A percentile compares a stretch with the other conserved stretches of the same genome.
phyloP scores from a whole-genome alignment of 2,329 filamentous ascomycete genomes.

The Ceratocystis cubensis region DNA sequence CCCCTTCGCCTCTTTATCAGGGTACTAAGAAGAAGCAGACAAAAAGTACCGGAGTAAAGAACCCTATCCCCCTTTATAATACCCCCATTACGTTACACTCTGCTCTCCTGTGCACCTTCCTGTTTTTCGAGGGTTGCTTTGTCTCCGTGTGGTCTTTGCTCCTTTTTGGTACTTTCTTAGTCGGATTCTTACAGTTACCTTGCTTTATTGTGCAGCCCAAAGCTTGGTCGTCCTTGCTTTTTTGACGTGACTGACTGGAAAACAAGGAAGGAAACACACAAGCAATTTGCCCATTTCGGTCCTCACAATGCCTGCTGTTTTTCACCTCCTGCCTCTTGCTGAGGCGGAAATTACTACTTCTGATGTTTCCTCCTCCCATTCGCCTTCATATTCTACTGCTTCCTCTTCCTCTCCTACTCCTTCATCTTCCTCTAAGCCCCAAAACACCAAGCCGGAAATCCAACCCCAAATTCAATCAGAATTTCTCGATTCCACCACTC shows the following conservation, averaged over 20 bases:
- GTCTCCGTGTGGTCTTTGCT: constrained; percentile 7
- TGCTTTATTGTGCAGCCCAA: neutral
- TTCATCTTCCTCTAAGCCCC: neutral
- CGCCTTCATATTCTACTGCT: neutral
- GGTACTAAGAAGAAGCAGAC: neutral
- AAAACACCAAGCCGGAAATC: neutral
- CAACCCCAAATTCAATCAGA: neutral
- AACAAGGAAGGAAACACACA: constrained; percentile 3
- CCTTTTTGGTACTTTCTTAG: constrained; percentile 3
- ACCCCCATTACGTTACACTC: constrained; percentile 3
- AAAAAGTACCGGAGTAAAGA: neutral
- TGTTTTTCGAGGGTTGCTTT: neutral
- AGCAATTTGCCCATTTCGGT: neutral
- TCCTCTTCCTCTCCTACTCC: neutral
- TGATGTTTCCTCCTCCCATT: constrained; percentile 2
- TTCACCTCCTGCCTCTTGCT: constrained; percentile 3
- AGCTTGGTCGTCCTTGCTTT: neutral
- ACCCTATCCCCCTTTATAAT: neutral
- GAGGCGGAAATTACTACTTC: constrained; percentile 4
- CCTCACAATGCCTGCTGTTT: constrained; percentile 7
- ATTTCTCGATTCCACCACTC: neutral
- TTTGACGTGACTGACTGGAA: constrained; percentile 7
- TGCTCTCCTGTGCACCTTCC: neutral
- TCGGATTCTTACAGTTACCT: neutral
- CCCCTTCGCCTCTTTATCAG: neutral